Evolutionary conservation across 139 green algal species (phyloP).

Genomic region (Chlorella sp.): DNA sequence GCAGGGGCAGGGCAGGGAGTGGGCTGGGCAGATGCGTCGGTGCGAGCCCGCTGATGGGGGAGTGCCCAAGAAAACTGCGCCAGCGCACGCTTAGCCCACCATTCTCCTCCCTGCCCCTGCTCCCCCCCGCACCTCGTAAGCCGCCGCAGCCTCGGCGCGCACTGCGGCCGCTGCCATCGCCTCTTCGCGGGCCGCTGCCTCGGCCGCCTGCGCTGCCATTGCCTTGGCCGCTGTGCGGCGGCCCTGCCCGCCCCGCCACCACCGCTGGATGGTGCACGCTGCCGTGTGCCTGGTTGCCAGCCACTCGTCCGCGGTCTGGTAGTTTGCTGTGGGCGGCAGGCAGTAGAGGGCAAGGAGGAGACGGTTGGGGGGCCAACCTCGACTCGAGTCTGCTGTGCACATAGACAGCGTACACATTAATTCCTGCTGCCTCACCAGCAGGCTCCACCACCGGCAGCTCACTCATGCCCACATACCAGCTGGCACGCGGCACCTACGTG

Average conservation of each 20-base stretch:
- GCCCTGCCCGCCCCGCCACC: conserved; percentile 57
- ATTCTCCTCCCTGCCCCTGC: too few species aligned
- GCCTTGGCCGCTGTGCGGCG: background rate
- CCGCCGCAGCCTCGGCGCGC: too few species aligned
- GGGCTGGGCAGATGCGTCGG: too few species aligned
- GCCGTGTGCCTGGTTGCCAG: conserved; percentile 32
- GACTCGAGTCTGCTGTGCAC: too few species aligned
- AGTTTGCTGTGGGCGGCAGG: conserved; percentile 13
- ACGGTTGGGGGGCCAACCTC: background rate
- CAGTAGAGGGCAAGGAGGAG: background rate
- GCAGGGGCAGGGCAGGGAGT: too few species aligned
- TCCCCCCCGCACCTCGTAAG: too few species aligned
- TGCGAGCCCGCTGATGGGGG: too few species aligned
- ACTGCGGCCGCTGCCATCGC: too few species aligned
- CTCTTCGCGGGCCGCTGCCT: background rate
- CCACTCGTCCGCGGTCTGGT: conserved; percentile 64
- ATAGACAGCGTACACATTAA: too few species aligned
- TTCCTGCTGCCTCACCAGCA: conserved; percentile 7
- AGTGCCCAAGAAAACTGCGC: too few species aligned
- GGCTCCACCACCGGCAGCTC: conserved; percentile 40
- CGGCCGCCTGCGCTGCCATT: background rate
- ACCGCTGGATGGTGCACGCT: conserved; percentile 69
- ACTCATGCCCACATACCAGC: conserved; percentile 70
- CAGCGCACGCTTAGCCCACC: too few species aligned
- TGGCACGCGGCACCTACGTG: conserved; percentile 44